A percentile compares a stretch with the other conserved stretches of the same genome.
phyloP scores from a whole-genome alignment of 2,329 filamentous ascomycete species.

The Verticillium longisporum region DNA sequence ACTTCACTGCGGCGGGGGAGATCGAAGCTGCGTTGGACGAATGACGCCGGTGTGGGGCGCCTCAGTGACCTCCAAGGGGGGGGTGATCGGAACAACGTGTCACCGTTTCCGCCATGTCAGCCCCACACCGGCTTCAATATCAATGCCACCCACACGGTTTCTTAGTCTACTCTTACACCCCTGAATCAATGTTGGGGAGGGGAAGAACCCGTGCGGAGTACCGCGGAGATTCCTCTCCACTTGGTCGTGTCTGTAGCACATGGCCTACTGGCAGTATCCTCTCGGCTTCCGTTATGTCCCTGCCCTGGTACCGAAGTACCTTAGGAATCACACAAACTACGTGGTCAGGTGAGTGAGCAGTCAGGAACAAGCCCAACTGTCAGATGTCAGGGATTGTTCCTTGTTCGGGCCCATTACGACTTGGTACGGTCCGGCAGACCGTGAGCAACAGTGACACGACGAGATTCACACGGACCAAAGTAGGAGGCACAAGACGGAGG shows the following conservation, averaged over 20 bases:
- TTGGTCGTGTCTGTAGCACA: background rate
- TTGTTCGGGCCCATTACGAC: background rate
- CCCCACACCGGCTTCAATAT: background rate
- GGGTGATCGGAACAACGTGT: background rate
- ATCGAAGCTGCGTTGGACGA: background rate
- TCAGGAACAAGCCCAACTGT: background rate
- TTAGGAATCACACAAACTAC: too few species aligned
- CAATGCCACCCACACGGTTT: background rate
- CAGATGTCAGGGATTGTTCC: background rate
- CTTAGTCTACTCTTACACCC: background rate
- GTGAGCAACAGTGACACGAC: background rate
- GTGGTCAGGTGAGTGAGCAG: background rate
- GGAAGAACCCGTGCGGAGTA: background rate
- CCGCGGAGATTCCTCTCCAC: background rate
- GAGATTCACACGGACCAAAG: background rate
- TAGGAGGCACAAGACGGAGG: background rate
- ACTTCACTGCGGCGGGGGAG: background rate
- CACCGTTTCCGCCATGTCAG: background rate
- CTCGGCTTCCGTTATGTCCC: too few species aligned
- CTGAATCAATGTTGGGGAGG: background rate
- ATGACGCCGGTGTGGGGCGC: background rate
- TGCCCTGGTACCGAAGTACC: too few species aligned
- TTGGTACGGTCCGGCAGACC: background rate
- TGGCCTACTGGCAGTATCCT: background rate
- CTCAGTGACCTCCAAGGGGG: background rate